phyloP scores from a whole-genome alignment of 345 rosid genomes.

The Salix exigua region DNA sequence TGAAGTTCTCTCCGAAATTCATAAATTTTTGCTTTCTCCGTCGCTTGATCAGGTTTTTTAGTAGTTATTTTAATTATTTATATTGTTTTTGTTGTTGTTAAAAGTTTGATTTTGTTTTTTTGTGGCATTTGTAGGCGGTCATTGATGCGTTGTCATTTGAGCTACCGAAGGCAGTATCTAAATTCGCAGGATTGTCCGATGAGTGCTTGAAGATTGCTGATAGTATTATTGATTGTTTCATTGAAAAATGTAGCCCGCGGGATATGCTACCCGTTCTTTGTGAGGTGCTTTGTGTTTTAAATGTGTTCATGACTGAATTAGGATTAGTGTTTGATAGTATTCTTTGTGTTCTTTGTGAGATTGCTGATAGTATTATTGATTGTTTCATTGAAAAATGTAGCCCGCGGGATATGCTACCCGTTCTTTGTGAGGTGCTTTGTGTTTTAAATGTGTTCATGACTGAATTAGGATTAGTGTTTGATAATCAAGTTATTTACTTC shows the following conservation, averaged over 20 bases:
- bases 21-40: constrained; percentile 42
- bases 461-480: too few relatives aligned
- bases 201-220: constrained; percentile 49
- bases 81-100: background rate
- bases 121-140: constrained; percentile 37
- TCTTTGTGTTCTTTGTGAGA: too few relatives aligned
- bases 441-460: too few relatives aligned
- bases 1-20: constrained; percentile 39
- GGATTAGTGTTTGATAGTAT: too few relatives aligned
- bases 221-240: constrained; percentile 42
- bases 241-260: constrained; percentile 60
- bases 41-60: constrained; percentile 49
- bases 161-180: constrained; percentile 62
- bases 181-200: constrained; percentile 50
- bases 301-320: too few relatives aligned
- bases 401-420: constrained; percentile 81
- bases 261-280: constrained; percentile 86
- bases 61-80: background rate
- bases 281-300: constrained; percentile 43
- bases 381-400: constrained; percentile 48
- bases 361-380: constrained; percentile 40
- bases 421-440: constrained; percentile 71
- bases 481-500: too few relatives aligned
- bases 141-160: constrained; percentile 69
- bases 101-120: too few relatives aligned